Conservation (phyloP, 1,139 yeast genomes). For the Kodamaea sp. region DNA sequence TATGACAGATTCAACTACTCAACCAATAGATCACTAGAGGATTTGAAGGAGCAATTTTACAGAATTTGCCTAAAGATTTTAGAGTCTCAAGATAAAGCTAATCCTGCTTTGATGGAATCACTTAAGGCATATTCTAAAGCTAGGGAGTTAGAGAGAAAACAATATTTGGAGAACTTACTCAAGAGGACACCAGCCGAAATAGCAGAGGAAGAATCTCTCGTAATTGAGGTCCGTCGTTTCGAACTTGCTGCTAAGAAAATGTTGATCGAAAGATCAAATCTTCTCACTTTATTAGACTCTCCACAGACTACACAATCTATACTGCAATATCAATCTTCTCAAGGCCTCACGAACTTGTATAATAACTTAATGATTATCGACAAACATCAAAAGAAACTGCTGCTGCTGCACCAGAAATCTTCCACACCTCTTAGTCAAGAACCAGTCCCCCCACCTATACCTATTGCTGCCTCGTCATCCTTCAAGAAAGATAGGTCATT, state of each 20-base stretch:
- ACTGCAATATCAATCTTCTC: slow-evolving; percentile 77
- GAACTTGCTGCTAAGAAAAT: slow-evolving; percentile 92
- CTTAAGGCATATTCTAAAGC: slow-evolving; percentile 55
- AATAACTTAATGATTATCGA: slow-evolving; percentile 77
- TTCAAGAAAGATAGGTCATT: slow-evolving; percentile 48
- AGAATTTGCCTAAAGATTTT: slow-evolving; percentile 36
- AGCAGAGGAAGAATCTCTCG: slow-evolving; percentile 94
- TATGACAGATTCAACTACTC: slow-evolving; percentile 63
- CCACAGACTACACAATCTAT: slow-evolving; percentile 80
- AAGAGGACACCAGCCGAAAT: slow-evolving; percentile 92
- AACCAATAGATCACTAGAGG: slow-evolving; percentile 55
- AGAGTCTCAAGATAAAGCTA: slow-evolving; percentile 45
- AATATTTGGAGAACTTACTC: slow-evolving; percentile 70
- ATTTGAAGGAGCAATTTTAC: slow-evolving; percentile 79
- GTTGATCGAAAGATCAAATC: slow-evolving; percentile 75
- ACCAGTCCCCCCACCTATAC: slow-evolving; percentile 60
- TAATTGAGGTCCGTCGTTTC: slow-evolving; percentile 87
- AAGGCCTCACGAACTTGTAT: slow-evolving; percentile 84
- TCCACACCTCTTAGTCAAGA: slow-evolving; percentile 25
- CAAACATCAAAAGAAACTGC: slow-evolving; percentile 50
- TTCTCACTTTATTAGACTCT: slow-evolving; percentile 77
- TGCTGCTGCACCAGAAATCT: slow-evolving; percentile 44
- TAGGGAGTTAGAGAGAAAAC: slow-evolving; percentile 74
- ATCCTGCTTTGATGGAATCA: slow-evolving; percentile 47
- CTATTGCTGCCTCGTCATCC: slow-evolving; percentile 53